These are phyloP conservation scores for Ascochyta pisi DNA, from an alignment of 2,329 filamentous ascomycete species.

Conservation along the genomic window DNA sequence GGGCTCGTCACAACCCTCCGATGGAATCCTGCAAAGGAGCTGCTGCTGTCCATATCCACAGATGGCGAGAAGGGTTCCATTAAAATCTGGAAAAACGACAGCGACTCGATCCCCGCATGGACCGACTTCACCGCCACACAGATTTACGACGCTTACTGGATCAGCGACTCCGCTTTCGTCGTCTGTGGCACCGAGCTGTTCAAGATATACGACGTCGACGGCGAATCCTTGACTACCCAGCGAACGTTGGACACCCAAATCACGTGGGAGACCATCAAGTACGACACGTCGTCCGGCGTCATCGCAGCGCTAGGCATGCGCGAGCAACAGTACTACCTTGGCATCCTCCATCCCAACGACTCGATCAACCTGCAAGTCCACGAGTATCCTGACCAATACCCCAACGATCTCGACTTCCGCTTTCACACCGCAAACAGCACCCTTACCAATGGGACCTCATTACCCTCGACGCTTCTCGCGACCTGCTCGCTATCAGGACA, in stretches of 20 bases:
- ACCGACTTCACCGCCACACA: slow-evolving; percentile 50
- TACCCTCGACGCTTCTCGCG: slow-evolving; percentile 45
- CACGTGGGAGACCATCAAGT: slow-evolving; percentile 50
- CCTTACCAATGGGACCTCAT: slow-evolving; percentile 27
- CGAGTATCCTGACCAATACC: slow-evolving; percentile 43
- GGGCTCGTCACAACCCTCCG: slow-evolving; percentile 47
- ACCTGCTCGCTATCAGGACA: slow-evolving; percentile 52
- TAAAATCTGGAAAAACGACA: slow-evolving; percentile 47
- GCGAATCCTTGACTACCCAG: slow-evolving; percentile 34
- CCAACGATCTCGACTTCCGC: slow-evolving; percentile 53
- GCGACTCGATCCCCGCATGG: slow-evolving; percentile 50
- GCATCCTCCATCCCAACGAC: slow-evolving; percentile 46
- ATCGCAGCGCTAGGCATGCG: slow-evolving; percentile 44
- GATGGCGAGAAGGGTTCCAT: slow-evolving; percentile 49
- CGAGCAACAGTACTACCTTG: slow-evolving; percentile 38
- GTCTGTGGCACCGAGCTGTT: slow-evolving; percentile 53
- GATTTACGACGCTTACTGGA: slow-evolving; percentile 55
- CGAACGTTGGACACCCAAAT: slow-evolving; percentile 42
- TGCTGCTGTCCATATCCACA: slow-evolving; percentile 49
- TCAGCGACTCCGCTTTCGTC: slow-evolving; percentile 51
- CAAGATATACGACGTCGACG: slow-evolving; percentile 47
- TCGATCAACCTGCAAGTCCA: slow-evolving; percentile 42
- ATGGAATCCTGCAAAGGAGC: slow-evolving; percentile 44
- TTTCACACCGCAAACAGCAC: slow-evolving; percentile 26
- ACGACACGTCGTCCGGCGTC: slow-evolving; percentile 51